phyloP scores from a whole-genome alignment of 1,139 yeast genomes.

The Pichia sp. region DNA sequence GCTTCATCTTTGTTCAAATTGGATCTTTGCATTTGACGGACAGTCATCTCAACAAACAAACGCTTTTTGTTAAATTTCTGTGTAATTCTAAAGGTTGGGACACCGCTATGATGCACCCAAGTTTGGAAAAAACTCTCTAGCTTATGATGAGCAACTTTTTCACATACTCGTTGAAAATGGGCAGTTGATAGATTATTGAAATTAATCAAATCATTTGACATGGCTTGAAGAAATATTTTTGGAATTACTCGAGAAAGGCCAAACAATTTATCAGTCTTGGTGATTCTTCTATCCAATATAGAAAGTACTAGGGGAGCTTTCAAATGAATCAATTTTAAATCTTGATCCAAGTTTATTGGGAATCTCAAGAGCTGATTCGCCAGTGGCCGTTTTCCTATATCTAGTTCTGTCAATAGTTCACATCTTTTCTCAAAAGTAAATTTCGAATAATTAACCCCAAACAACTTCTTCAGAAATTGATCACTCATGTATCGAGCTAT shows the following conservation, averaged over 20 bases:
- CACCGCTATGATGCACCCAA: constrained; percentile 89
- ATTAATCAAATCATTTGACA: constrained; percentile 86
- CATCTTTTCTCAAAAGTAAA: constrained; percentile 58
- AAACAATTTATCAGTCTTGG: constrained; percentile 89
- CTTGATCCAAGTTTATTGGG: constrained; percentile 52
- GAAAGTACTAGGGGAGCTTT: constrained; percentile 84
- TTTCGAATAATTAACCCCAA: constrained; percentile 81
- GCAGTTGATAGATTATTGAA: constrained; percentile 69
- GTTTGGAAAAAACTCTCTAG: constrained; percentile 81
- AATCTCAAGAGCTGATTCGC: constrained; percentile 57
- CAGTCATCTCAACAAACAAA: constrained; percentile 90
- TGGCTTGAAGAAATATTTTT: constrained; percentile 83
- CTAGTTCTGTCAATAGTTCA: constrained; percentile 62
- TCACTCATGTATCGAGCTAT: constrained; percentile 78
- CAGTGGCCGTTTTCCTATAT: constrained; percentile 75
- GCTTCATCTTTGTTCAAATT: constrained; percentile 28
- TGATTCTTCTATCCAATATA: constrained; percentile 86
- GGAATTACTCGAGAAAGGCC: constrained; percentile 91
- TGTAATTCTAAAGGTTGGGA: constrained; percentile 80
- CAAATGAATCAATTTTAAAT: constrained; percentile 51
- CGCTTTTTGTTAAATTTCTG: constrained; percentile 91
- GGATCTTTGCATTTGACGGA: constrained; percentile 77
- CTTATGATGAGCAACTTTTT: constrained; percentile 83
- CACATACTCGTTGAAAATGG: constrained; percentile 89
- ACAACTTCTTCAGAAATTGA: constrained; percentile 56